These are phyloP conservation scores for Chlorella ohadii DNA, from an alignment of 139 green algal genomes.

Conservation along the genomic window DNA sequence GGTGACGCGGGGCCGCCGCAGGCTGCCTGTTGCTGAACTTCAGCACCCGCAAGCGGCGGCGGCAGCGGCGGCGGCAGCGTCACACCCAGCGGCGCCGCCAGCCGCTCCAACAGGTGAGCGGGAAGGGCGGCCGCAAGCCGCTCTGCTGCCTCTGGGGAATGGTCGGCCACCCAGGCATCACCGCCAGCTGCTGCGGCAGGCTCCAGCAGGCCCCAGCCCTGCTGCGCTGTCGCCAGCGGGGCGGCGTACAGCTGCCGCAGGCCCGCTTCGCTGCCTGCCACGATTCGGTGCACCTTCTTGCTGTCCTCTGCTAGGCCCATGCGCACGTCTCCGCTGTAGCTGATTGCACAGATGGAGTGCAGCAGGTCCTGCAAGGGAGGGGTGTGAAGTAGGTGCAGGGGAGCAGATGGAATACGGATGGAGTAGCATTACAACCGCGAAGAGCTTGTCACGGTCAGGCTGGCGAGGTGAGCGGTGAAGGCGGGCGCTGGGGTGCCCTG, in stretches of 20 bases:
- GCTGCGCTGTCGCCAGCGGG: conserved; percentile 7
- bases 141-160: neutral
- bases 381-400: too few relatives aligned
- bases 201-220: conserved; percentile 10
- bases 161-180: conserved; percentile 3
- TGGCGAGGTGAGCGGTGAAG: too few relatives aligned
- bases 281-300: conserved; percentile 81
- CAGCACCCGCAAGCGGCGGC: neutral
- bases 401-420: too few relatives aligned
- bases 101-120: conserved; percentile 8
- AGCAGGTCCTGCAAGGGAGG: conserved; percentile 70
- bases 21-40: neutral
- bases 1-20: too few relatives aligned
- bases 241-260: conserved; percentile 26
- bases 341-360: conserved; percentile 72
- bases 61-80: neutral
- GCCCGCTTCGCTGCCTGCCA: conserved; percentile 37
- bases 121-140: conserved; percentile 22
- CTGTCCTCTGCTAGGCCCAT: conserved; percentile 87
- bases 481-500: too few relatives aligned
- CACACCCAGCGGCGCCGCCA: neutral
- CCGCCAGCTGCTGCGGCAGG: neutral
- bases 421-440: too few relatives aligned
- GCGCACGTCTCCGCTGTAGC: conserved; percentile 86
- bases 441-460: too few relatives aligned